A percentile compares a stretch with the other conserved stretches of the same genome.
These are phyloP conservation scores for Clavispora asparagi DNA, from an alignment of 805 yeast genomes.

Conservation along the genomic window DNA sequence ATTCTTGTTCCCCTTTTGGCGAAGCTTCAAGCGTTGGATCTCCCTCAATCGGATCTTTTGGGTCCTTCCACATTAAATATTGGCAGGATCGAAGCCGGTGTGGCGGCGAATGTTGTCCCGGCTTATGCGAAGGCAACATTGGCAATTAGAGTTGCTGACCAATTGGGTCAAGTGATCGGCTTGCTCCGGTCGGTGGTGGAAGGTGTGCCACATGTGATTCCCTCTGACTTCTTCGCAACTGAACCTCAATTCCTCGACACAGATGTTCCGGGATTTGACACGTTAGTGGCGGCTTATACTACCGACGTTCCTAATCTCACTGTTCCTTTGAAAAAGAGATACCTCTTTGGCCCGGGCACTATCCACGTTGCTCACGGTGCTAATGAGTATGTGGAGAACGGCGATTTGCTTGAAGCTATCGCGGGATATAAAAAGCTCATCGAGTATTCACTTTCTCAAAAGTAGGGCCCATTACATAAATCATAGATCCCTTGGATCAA, in stretches of 20 bases:
- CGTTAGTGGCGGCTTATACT: constrained; percentile 43
- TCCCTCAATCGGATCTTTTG: constrained; percentile 48
- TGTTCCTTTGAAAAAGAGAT: constrained; percentile 28
- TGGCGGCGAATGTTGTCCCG: constrained; percentile 64
- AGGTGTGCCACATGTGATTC: constrained; percentile 19
- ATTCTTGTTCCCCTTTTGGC: constrained; percentile 48
- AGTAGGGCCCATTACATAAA: neutral
- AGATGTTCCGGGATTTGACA: constrained; percentile 62
- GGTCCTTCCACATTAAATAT: constrained; percentile 61
- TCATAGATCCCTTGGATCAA: no score
- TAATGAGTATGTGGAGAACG: constrained; percentile 46
- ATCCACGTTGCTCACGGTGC: constrained; percentile 58
- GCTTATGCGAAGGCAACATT: constrained; percentile 48
- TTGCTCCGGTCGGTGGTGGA: constrained; percentile 32
- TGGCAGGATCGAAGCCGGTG: constrained; percentile 55
- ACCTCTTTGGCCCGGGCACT: constrained; percentile 64
- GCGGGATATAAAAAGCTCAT: constrained; percentile 48
- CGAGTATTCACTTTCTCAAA: constrained; percentile 11
- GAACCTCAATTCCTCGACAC: constrained; percentile 46
- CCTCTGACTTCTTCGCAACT: constrained; percentile 12
- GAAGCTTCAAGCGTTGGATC: constrained; percentile 36
- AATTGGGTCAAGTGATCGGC: constrained; percentile 31
- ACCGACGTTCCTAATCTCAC: constrained; percentile 36
- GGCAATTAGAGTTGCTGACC: constrained; percentile 51
- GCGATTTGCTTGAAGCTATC: constrained; percentile 46